These are phyloP conservation scores for Circinella minor DNA, from an alignment of 371 early-diverging fungal genomes.

Conservation along the genomic window DNA sequence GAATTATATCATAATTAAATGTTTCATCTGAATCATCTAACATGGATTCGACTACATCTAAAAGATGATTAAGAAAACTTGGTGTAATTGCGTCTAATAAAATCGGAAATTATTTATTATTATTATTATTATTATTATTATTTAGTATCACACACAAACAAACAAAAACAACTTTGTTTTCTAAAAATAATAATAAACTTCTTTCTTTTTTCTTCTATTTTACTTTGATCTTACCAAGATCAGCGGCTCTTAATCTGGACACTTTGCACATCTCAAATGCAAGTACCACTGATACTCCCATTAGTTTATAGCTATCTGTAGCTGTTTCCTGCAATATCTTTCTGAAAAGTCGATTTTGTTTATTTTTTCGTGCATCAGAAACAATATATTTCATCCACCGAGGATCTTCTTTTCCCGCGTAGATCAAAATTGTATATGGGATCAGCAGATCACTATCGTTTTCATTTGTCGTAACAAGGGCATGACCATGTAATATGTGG, in stretches of 20 bases:
- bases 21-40: constrained; percentile 69
- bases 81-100: constrained; percentile 41
- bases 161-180: background rate
- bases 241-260: constrained; percentile 61
- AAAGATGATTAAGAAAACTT: constrained; percentile 52
- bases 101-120: no score
- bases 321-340: constrained; percentile 50
- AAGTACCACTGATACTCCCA: constrained; percentile 58
- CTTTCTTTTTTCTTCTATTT: no score
- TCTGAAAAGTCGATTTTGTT: constrained; percentile 51
- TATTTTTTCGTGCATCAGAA: constrained; percentile 39
- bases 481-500: constrained; percentile 55
- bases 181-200: no score
- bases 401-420: constrained; percentile 48
- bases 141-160: background rate
- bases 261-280: constrained; percentile 79
- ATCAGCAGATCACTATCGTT: constrained; percentile 42
- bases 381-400: constrained; percentile 38
- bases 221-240: constrained; percentile 56
- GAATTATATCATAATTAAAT: constrained; percentile 75
- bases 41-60: constrained; percentile 75
- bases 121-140: no score
- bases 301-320: constrained; percentile 36
- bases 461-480: constrained; percentile 32
- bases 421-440: constrained; percentile 51